Percentiles rank a stretch among this genome's conserved stretches.
Evolutionary conservation across 495 filamentous ascomycete species (phyloP).

Genomic region (Penicillium argentinense): DNA sequence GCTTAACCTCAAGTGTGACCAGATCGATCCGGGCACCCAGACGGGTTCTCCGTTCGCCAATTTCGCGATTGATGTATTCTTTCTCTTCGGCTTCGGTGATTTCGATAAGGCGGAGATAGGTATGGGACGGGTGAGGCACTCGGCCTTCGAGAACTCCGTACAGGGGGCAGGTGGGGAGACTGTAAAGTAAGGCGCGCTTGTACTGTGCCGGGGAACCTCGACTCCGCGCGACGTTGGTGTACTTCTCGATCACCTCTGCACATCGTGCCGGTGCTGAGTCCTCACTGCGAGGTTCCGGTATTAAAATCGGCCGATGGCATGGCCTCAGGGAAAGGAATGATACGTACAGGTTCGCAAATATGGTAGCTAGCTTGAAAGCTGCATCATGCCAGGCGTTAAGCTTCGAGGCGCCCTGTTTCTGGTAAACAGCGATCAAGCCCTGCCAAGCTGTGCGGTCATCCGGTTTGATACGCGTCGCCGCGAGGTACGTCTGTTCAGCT

Average conservation of each 20-base stretch:
- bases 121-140: constrained; percentile 74
- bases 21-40: constrained; percentile 81
- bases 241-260: constrained; percentile 80
- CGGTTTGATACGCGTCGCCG: constrained; percentile 64
- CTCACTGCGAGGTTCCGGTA: no score
- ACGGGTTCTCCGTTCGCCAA: constrained; percentile 83
- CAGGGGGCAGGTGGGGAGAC: constrained; percentile 71
- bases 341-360: constrained; percentile 66
- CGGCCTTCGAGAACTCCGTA: constrained; percentile 85
- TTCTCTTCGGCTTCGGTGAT: constrained; percentile 85
- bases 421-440: constrained; percentile 83
- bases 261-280: constrained; percentile 67
- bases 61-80: constrained; percentile 85
- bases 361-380: constrained; percentile 67
- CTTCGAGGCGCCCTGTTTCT: constrained; percentile 66
- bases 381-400: constrained; percentile 73
- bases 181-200: constrained; percentile 69
- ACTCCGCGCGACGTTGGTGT: constrained; percentile 64
- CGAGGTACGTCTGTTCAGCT: constrained; percentile 71
- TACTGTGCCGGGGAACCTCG: constrained; percentile 71
- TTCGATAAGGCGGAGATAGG: constrained; percentile 81
- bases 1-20: constrained; percentile 81
- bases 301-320: no score
- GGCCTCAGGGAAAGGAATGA: background rate
- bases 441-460: constrained; percentile 78